Base-by-base conservation (phyloP, 2,329 filamentous ascomycete species). In the Pseudophaeomoniella oleicola region DNA sequence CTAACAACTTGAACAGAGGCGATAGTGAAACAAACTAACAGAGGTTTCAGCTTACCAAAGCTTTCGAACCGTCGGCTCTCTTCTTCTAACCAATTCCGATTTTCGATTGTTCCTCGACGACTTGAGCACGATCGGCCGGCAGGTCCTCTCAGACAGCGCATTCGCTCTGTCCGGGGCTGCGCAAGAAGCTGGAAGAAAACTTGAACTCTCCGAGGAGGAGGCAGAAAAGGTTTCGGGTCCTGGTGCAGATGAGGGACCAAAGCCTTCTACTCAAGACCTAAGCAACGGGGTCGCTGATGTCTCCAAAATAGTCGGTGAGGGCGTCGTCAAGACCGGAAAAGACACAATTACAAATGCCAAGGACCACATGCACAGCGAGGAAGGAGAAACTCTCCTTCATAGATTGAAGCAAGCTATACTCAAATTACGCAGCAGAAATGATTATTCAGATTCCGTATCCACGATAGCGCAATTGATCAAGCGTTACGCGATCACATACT, bases 61-160 rank as follows among this genome's bases (percentile, higher is more conserved):
- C 54, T 60, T 94, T 34, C 79, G 77, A 39, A 94, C 86, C 0
- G 75, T 96, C 0, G 79, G 81, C 18, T 81, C 79, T 3, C 64
- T 96, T n/a, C 70, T 94, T 1, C 64, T 96, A 31, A 85, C 83
- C 11, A 96, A 96, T 53, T 77, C 81, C 0, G 86, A 94, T 50
- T 94, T 96, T 55, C 78, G 87, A 29, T 67, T 87, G 4, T 86
- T 96, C 48, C 63, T 94, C 32, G 74, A 78, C 9, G 88, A 96
- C 49, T 59, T 94, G 30, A 76, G 77, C 32, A 77, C 78, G 0
- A 72, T 94, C 33, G 81, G 79, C 10, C 76, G 81, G 30, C 81
- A 94, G 52, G 78, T 96, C 1, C 86, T 94, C 53, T 77, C 76
- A 36, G 87, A 94, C 48, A 86, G 86, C 2, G 84, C 86, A 0